phyloP scores from a whole-genome alignment of 192 early-diverging fungal species.

The Pecoramyces ruminantium region DNA sequence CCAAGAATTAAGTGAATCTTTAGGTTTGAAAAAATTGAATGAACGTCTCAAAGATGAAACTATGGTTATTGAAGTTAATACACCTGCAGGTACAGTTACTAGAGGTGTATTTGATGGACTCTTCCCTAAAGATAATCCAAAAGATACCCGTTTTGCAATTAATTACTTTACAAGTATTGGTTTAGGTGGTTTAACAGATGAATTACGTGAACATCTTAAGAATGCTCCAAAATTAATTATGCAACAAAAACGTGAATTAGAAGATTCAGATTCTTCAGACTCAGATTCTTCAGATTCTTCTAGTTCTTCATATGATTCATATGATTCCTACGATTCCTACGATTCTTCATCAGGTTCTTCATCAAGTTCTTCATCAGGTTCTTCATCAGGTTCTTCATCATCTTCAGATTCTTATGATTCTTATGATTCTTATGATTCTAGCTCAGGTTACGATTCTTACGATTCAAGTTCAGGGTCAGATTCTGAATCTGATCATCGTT shows the following conservation, averaged over 20 bases:
- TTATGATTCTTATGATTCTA: slow-evolving; percentile 3
- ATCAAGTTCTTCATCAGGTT: too few species aligned
- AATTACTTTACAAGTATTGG: slow-evolving; percentile 94
- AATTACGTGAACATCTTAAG: slow-evolving; percentile 73
- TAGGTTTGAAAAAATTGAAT: slow-evolving; percentile 66
- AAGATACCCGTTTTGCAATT: slow-evolving; percentile 85
- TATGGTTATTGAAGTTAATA: slow-evolving; percentile 29
- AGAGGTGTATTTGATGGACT: slow-evolving; percentile 66
- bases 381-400: too few species aligned
- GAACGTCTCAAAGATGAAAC: slow-evolving; percentile 46
- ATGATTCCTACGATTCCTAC: not conserved
- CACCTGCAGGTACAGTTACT: slow-evolving; percentile 10
- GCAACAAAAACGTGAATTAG: slow-evolving; percentile 4
- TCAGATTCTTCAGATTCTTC: not conserved
- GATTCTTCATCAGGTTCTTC: not conserved
- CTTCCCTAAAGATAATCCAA: slow-evolving; percentile 79
- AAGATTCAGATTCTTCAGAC: not conserved
- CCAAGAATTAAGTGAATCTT: slow-evolving; percentile 63
- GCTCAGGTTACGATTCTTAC: too few species aligned
- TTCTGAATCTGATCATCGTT: slow-evolving; percentile 5
- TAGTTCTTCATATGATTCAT: slow-evolving; percentile 1
- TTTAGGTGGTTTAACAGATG: slow-evolving; percentile 79
- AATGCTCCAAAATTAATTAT: slow-evolving; percentile 16
- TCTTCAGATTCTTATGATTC: too few species aligned
- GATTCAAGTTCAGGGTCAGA: too few species aligned